Evolutionary conservation across 805 yeast species (phyloP).

Genomic region (Barnettozyma wickerhamii): DNA sequence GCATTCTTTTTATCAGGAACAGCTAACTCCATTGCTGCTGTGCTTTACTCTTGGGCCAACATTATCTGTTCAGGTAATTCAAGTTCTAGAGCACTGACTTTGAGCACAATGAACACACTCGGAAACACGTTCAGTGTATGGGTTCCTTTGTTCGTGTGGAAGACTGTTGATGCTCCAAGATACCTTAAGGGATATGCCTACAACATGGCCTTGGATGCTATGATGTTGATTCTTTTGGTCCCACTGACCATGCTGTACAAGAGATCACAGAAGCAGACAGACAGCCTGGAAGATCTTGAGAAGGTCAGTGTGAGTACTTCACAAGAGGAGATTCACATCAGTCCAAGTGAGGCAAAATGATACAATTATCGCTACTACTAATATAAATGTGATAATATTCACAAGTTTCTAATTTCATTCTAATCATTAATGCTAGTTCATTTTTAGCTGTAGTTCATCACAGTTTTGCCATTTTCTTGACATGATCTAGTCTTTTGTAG

Average conservation of each 20-base stretch:
- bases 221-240: constrained; percentile 23
- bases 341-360: no score
- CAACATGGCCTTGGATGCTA: constrained; percentile 20
- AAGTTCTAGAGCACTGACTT: constrained; percentile 46
- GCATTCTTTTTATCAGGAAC: constrained; percentile 46
- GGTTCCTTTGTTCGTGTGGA: constrained; percentile 32
- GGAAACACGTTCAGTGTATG: constrained; percentile 54
- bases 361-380: no score
- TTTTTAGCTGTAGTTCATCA: neutral
- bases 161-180: constrained; percentile 52
- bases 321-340: no score
- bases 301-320: neutral
- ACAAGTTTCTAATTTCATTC: no score
- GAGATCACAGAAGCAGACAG: constrained; percentile 1
- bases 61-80: constrained; percentile 53
- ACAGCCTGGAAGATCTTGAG: neutral
- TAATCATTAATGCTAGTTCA: neutral
- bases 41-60: constrained; percentile 53
- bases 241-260: constrained; percentile 25
- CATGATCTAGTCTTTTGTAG: neutral
- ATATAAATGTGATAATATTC: no score
- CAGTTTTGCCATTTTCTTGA: neutral
- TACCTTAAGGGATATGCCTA: constrained; percentile 48
- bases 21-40: constrained; percentile 57
- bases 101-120: constrained; percentile 46